Base-by-base conservation (phyloP, 1,139 yeast genomes). In the Barnettozyma hawaiiensis region DNA sequence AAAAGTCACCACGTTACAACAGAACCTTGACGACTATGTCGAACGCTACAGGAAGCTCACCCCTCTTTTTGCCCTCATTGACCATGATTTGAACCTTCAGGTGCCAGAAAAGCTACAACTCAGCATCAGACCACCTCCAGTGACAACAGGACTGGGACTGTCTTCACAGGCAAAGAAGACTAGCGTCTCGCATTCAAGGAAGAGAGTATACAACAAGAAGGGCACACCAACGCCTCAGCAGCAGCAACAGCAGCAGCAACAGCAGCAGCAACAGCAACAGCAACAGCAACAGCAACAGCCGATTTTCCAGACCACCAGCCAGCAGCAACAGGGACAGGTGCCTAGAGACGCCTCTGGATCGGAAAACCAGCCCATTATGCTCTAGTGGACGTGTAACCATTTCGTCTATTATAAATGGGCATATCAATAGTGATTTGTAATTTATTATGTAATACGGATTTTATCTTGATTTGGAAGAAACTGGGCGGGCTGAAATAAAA, bases 21-120 rank as follows among this genome's bases (percentile, higher is more conserved):
- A 48, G 40, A 45, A 47, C 3, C 45, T 56, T 7, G 58, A 54
- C 7, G 54, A 52, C 36, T 56, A 55, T 27, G 55, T 56, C 8
- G 56, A 49, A 19, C 45, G 58, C 5, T 56, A 51, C 40, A 55
- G 45, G 42, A 56, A 51, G 37, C 50, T 56, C 9, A 35, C 43
- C 2, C 60, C 60, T 1, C 32, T 56, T 7, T 20, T 56, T 5
- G 50, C 47, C 7, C 39, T 56, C 3, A 50, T 51, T 5, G 46
- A 50, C 39, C 46, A 44, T 26, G 58, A 55, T 5, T 15, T 55
- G 40, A 46, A 32, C 3, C 33, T 50, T 2, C 42, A 43, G 6
- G 39, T 35, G 7, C 55, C 57, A 7, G 51, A 51, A 26, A 53
- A 39, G 37, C 52, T 48, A 16, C 48, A 45, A 16, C 51, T 55